Evolutionary conservation across 345 rosid species (phyloP), one percentile per base, ranked within the genome.

Genomic region (Rhodomyrtus tomentosa): DNA sequence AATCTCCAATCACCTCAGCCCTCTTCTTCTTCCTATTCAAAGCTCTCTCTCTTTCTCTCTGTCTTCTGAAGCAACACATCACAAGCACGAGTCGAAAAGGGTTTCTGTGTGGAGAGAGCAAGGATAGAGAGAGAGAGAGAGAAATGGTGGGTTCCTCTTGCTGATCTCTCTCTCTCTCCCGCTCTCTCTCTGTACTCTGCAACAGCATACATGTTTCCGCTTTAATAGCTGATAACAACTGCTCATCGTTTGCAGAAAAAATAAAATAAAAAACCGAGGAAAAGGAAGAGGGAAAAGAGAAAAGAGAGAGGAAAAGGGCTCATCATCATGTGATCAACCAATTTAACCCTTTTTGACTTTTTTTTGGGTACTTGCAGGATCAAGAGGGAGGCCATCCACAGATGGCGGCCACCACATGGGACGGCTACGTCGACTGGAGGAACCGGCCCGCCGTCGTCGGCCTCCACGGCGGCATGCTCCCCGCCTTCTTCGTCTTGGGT

Each of bases 401-500:
- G 42, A 68, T 68, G 76, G 76, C 76, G 22, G 80, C 51, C 7
- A 79, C 58, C 68, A 81, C 83, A 88, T 95, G 98, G 98, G 95
- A 92, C 86, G 98, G 99, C 13, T 96, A 95, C 48, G 93, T 94
- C 84, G 98, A 95, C 87, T 93, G 89, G 89, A 91, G 90, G 86
- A 96, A 92, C 87, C 91, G 91, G 54, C 93, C 96, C 38, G 93
- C 92, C 87, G 84, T 86, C 81, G 81, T 84, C 49, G 86, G 83
- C 87, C 92, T 88, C 86, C 96, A 94, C 85, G 96, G 98, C 48
- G 96, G 96, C 85, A 88, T 92, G 90, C 74, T 90, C 86, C 92
- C 96, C 55, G 95, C 98, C 48, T 25, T 88, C 84, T 95, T 93
- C 86, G 96, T 95, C 79, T 88, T 95, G 53, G 96, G 98, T 95